Conservation (phyloP, 768 basidiomycete genomes). For the Myochromella boudieri region DNA sequence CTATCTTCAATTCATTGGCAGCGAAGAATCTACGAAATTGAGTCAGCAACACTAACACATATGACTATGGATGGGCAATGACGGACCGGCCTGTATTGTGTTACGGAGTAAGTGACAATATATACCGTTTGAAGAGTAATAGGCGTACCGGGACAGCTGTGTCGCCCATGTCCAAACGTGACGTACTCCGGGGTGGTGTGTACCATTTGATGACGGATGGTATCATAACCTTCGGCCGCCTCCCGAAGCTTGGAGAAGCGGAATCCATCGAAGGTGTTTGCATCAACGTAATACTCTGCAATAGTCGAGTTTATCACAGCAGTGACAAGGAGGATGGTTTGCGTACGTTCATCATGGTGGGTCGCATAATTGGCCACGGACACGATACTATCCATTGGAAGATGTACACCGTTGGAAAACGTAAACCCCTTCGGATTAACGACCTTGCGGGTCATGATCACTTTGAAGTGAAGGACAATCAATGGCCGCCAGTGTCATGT, state of each 20-base stretch:
- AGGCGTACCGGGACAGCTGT: constrained; percentile 4
- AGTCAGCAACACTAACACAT: neutral
- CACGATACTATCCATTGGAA: constrained; percentile 3
- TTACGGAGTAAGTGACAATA: too few species aligned
- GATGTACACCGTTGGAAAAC: constrained; percentile 7
- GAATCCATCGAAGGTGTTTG: constrained; percentile 7
- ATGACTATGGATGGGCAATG: too few species aligned
- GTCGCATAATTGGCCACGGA: constrained; percentile 11
- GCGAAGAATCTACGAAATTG: constrained; percentile 3
- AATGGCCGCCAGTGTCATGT: neutral
- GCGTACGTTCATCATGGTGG: constrained; percentile 3
- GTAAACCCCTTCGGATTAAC: constrained; percentile 7
- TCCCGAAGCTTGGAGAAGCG: constrained; percentile 3
- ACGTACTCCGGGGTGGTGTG: constrained; percentile 6
- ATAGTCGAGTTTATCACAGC: neutral
- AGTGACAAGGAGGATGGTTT: neutral
- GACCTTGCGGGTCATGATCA: constrained; percentile 10
- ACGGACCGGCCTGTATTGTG: too few species aligned
- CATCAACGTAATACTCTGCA: neutral
- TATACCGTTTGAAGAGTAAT: neutral
- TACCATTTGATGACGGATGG: neutral
- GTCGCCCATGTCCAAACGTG: constrained; percentile 5
- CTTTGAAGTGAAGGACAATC: neutral
- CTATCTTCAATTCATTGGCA: constrained; percentile 6
- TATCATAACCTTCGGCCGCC: constrained; percentile 2